Base-by-base conservation (phyloP, 2,329 filamentous ascomycete genomes). In the Diaporthe helianthi region DNA sequence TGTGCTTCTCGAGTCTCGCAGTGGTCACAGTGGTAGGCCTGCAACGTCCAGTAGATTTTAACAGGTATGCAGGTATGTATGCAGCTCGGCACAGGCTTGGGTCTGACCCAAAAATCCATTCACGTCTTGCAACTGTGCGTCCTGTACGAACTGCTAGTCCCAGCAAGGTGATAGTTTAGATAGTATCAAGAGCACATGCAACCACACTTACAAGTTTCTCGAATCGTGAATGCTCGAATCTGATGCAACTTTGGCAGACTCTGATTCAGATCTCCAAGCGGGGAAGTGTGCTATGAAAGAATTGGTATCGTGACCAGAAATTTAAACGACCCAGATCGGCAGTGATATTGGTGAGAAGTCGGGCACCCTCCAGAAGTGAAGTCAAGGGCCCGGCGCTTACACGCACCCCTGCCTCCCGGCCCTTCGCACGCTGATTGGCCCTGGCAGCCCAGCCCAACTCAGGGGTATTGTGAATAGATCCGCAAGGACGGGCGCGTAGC, bases 401-500 rank as follows among this genome's bases (percentile, higher is more conserved):
- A 68, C 12, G 26, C 31, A 60, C 51, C 15, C 44, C 8, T 12
- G 24, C 55, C 33, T 38, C 63, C 61, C 47, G 22, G 52, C 67
- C 19, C 41, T 19, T n/a, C 10, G 12, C 7, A 5, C 24, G 29
- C 49, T 64, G 24, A 69, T 67, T 69, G 63, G 67, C 38, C 63
- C n/a, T 17, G 38, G n/a, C 41, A 26, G 26, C 13, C 22, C n/a
- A 26, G 52, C 44, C 64, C 65, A 67, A 67, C 26, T 12, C 38
- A 69, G 61, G 66, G 67, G 69, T 67, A 58, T 15, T 63, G 67
- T 69, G 69, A 63, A 65, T 31, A 47, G 55, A 54, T 55, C 67
- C 67, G 54, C 63, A 64, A 60, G 49, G 47, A 55, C 55, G 63
- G 63, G 69, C 69, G 69, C 69, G 69, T 71, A 71, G 58, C 55